Evolutionary conservation across 371 early-diverging fungal genomes (phyloP), one percentile per base, ranked within the genome.

Genomic region (Enteropsectra breve): DNA sequence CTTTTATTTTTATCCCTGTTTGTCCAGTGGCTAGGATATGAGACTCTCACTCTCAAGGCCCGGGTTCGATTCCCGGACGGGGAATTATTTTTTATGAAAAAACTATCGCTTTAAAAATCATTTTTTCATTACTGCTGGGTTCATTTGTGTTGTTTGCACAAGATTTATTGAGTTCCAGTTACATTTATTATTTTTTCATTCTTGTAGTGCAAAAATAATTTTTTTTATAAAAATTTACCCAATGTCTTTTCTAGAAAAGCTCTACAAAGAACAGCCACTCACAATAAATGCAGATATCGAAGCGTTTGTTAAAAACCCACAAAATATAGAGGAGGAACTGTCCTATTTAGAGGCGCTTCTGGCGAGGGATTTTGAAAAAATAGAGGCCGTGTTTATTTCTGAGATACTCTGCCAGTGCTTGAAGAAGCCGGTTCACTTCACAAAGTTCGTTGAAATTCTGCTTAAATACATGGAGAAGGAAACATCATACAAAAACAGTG

Each of bases 401-500:
- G 38, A 63, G 26, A 15, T 63, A 21, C 47, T 63, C 15, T 5
- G 40, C 21, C 34, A 63, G 32, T 3, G 6, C 2, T 4, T 63
- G 26, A 50, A 58, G 47, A 63, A 63, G 62, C 55, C 5, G 26
- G 26, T 8, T 24, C 54, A 63, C 3, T 21, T 63, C 11, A 63
- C 2, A 4, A 4, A 2, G 24, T 63, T 63, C 32, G 11, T 53
- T 28, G 3, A 13, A 34, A 53, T 50, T 5, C 18, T 63, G 5
- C 2, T 63, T 24, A n/a, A 18, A 4, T 55, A n/a, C 23, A 47
- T 64, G 5, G 65, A 54, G 2, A 56, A 33, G 15, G n/a, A 5
- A 8, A n/a, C 18, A 3, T 36, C 45, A 28, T 57, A 57, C 21
- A 64, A 64, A 26, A 61, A 58, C 66, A 15, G 40, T 4, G 34